Evolutionary conservation across 352 stramenopile species (phyloP).

Genomic region (Thalassiosira livingstoniorum): DNA sequence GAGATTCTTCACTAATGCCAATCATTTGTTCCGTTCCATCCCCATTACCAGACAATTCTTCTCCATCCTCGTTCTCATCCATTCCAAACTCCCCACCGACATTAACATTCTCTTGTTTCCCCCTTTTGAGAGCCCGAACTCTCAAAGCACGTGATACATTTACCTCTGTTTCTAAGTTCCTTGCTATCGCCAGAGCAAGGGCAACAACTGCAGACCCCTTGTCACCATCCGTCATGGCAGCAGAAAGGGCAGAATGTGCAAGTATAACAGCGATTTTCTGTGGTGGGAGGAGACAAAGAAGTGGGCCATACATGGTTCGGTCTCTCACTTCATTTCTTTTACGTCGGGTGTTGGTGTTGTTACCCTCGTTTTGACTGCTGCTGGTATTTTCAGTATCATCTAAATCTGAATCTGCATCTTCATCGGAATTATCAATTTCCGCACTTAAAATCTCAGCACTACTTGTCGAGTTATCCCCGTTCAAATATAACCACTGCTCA

Average conservation of each 20-base stretch:
- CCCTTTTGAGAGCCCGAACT: constrained; percentile 51
- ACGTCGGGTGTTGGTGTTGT: background rate
- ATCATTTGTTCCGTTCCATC: background rate
- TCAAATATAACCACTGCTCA: constrained; percentile 79
- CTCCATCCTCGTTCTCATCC: constrained; percentile 29
- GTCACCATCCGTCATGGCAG: constrained; percentile 57
- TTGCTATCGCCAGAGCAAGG: constrained; percentile 70
- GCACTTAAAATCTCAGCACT: constrained; percentile 34
- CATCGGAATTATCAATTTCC: constrained; percentile 26
- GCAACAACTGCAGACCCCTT: constrained; percentile 64
- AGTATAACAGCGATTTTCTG: constrained; percentile 88
- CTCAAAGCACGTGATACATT: constrained; percentile 78
- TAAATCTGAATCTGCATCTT: constrained; percentile 11
- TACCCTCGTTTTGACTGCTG: background rate
- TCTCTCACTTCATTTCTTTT: constrained; percentile 45
- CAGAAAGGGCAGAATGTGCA: constrained; percentile 79
- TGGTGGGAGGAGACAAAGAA: constrained; percentile 83
- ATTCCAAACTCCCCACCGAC: constrained; percentile 4
- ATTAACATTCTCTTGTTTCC: constrained; percentile 33
- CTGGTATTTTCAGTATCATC: background rate
- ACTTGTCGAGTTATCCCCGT: constrained; percentile 48
- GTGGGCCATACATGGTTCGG: constrained; percentile 79
- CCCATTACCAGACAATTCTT: background rate
- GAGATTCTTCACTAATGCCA: too few species aligned
- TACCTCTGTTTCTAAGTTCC: constrained; percentile 83